phyloP scores from a whole-genome alignment of 2,329 filamentous ascomycete species.

The Xylariales sp. region DNA sequence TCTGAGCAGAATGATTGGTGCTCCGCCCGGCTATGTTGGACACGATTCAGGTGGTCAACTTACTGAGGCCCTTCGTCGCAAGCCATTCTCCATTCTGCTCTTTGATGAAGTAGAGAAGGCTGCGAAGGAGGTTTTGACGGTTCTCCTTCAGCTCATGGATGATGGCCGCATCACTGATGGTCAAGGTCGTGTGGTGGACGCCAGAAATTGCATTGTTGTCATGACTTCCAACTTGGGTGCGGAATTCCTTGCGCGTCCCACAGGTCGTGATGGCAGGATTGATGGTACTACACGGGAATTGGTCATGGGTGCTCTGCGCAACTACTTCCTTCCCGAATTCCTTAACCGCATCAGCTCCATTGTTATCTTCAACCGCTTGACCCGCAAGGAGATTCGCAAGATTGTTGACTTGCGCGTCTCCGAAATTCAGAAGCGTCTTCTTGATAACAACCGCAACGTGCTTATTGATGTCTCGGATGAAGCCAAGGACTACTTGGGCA shows the following conservation, averaged over 20 bases:
- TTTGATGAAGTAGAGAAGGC: conserved; percentile 99
- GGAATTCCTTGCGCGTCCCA: conserved; percentile 81
- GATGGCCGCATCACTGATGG: conserved; percentile 98
- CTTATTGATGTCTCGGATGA: conserved; percentile 75
- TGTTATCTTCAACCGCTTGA: conserved; percentile 98
- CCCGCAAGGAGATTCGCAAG: conserved; percentile 81
- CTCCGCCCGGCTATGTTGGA: conserved; percentile 93
- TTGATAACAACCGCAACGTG: conserved; percentile 80
- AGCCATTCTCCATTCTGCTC: conserved; percentile 94
- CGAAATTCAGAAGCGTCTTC: conserved; percentile 91
- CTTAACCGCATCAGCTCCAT: conserved; percentile 94
- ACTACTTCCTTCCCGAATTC: conserved; percentile 98
- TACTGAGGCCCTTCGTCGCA: conserved; percentile 87
- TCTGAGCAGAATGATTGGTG: conserved; percentile 94
- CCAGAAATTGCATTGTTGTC: conserved; percentile 97
- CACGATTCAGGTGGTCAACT: conserved; percentile 95
- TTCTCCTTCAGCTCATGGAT: conserved; percentile 98
- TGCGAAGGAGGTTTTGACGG: conserved; percentile 93
- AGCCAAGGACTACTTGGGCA: conserved; percentile 89
- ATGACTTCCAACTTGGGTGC: conserved; percentile 98
- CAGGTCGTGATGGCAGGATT: conserved; percentile 75
- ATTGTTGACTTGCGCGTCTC: conserved; percentile 87
- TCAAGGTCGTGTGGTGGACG: conserved; percentile 91
- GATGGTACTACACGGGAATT: conserved; percentile 81
- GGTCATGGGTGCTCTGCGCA: conserved; percentile 84